Conservation (phyloP, 2,329 filamentous ascomycete genomes). For the Coleophoma cylindrospora region DNA sequence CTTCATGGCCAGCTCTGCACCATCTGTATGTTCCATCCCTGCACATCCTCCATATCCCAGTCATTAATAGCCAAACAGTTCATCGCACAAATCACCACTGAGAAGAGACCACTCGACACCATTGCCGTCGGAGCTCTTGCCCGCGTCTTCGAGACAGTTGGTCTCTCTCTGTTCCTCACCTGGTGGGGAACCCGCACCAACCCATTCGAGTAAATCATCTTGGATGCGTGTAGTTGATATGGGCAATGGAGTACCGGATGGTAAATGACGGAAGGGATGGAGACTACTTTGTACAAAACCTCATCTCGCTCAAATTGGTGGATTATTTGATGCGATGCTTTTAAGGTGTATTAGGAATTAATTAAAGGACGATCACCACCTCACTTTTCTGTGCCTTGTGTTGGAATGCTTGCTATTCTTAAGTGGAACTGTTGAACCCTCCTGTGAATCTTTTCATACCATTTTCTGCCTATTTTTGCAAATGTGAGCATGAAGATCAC, state of each 20-base stretch:
- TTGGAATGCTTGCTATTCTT: too few species aligned
- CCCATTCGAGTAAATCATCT: conserved; percentile 58
- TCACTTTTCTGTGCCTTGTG: too few species aligned
- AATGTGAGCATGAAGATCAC: too few species aligned
- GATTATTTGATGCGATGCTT: not conserved
- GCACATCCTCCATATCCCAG: not conserved
- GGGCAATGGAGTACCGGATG: not conserved
- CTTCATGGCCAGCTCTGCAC: conserved; percentile 87
- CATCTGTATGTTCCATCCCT: conserved; percentile 57
- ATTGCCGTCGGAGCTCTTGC: conserved; percentile 79
- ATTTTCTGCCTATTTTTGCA: too few species aligned
- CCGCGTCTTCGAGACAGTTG: conserved; percentile 89
- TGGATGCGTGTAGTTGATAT: too few species aligned
- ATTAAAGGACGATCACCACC: too few species aligned
- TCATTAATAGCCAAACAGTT: conserved; percentile 48
- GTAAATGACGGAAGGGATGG: not conserved
- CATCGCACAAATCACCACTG: conserved; percentile 78
- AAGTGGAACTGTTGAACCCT: too few species aligned
- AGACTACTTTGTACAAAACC: not conserved
- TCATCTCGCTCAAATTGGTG: not conserved
- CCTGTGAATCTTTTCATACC: too few species aligned
- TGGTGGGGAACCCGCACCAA: conserved; percentile 97
- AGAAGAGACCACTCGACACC: conserved; percentile 89
- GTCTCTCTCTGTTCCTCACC: conserved; percentile 85
- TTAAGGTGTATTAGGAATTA: not conserved